Percentiles rank a stretch among this genome's conserved stretches.
Evolutionary conservation across 371 early-diverging fungal genomes (phyloP).

Genomic region (Syncephalastrum sp.): DNA sequence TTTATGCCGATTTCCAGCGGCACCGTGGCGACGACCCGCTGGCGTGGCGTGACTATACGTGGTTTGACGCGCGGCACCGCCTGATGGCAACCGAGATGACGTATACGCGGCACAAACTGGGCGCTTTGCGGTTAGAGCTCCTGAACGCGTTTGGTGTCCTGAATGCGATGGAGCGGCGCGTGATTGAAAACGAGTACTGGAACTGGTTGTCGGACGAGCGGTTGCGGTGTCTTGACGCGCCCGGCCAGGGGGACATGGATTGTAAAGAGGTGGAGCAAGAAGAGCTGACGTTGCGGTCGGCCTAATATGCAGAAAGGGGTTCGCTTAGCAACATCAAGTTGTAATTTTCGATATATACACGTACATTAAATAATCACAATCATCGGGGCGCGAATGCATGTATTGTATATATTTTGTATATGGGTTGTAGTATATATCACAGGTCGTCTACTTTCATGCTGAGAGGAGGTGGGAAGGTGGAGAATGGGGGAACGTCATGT

Average conservation of each 20-base stretch:
- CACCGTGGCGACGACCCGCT: constrained; percentile 5
- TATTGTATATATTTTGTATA: too few relatives aligned
- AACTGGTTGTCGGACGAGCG: constrained; percentile 57
- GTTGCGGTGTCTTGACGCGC: constrained; percentile 24
- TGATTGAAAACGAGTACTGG: constrained; percentile 52
- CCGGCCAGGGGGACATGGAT: neutral
- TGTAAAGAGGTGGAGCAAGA: neutral
- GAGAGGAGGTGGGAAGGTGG: too few relatives aligned
- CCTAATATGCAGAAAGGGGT: too few relatives aligned
- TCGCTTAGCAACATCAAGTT: too few relatives aligned
- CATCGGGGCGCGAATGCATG: neutral
- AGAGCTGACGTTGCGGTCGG: too few relatives aligned
- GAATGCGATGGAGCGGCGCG: constrained; percentile 44
- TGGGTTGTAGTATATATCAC: too few relatives aligned
- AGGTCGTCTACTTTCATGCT: too few relatives aligned
- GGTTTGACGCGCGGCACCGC: constrained; percentile 40
- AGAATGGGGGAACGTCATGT: too few relatives aligned
- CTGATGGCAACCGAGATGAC: constrained; percentile 46
- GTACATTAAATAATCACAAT: neutral
- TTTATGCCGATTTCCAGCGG: neutral
- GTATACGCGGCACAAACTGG: constrained; percentile 51
- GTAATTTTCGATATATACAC: too few relatives aligned
- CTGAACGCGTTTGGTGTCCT: constrained; percentile 44
- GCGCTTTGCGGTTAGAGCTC: constrained; percentile 50
- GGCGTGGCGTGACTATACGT: constrained; percentile 12